Conservation (phyloP, 805 yeast species). For the Yarrowia osloensis region DNA sequence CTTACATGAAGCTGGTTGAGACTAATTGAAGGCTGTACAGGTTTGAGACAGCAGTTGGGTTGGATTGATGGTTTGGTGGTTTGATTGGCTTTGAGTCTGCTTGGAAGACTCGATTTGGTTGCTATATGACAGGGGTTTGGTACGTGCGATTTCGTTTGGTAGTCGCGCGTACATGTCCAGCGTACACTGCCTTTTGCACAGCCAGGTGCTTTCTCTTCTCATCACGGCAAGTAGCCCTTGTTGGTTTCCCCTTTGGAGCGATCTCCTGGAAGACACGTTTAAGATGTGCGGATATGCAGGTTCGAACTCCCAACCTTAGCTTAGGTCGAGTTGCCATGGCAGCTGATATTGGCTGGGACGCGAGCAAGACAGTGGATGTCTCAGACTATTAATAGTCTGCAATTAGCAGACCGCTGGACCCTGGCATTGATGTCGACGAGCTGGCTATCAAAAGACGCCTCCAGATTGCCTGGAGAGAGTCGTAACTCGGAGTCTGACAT, state of each 20-base stretch:
- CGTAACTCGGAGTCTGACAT: no score
- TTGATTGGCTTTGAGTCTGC: no score
- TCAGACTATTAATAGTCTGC: neutral
- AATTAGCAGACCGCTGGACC: no score
- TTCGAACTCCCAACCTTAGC: neutral
- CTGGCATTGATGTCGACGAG: no score
- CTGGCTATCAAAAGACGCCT: no score
- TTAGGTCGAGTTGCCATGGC: neutral
- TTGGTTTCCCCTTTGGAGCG: no score
- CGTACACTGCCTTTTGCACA: neutral
- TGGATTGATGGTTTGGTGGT: no score
- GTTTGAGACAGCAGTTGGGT: neutral
- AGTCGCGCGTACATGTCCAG: neutral
- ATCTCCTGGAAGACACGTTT: neutral
- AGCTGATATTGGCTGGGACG: neutral
- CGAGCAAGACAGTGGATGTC: neutral
- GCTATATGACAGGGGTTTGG: neutral
- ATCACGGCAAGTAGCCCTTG: no score
- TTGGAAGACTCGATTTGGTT: neutral
- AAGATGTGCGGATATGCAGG: neutral
- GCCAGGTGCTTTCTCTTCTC: neutral
- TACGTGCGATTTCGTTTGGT: no score
- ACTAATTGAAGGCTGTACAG: neutral
- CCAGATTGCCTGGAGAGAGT: no score
- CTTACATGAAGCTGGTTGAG: constrained; percentile 8